These are phyloP conservation scores for Withania somnifera DNA, from an alignment of 305 asterid species.

Conservation along the genomic window DNA sequence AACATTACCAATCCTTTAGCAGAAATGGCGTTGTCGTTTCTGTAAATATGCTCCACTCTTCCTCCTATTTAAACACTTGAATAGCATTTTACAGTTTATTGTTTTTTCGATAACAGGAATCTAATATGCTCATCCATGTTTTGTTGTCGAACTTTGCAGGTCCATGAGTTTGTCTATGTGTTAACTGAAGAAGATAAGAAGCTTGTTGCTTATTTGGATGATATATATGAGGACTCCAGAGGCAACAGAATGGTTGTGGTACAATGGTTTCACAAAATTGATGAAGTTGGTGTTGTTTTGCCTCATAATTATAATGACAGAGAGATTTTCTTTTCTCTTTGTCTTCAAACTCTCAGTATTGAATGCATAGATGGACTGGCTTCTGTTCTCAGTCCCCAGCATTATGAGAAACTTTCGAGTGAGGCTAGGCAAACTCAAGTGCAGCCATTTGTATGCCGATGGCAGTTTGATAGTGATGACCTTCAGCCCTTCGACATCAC, in stretches of 20 bases:
- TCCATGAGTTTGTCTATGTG: slow-evolving; percentile 61
- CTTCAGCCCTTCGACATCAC: slow-evolving; percentile 57
- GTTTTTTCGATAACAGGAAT: background rate
- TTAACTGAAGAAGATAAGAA: slow-evolving; percentile 66
- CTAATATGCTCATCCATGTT: background rate
- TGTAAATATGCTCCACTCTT: slow-evolving; percentile 25
- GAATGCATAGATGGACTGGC: slow-evolving; percentile 94
- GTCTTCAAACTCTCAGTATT: slow-evolving; percentile 85
- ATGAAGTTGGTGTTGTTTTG: slow-evolving; percentile 87
- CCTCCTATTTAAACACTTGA: background rate
- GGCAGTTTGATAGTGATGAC: slow-evolving; percentile 56
- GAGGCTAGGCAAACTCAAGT: slow-evolving; percentile 29
- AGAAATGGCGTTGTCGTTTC: slow-evolving; percentile 61
- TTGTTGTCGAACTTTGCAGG: slow-evolving; percentile 25
- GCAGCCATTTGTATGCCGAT: slow-evolving; percentile 61
- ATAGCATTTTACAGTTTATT: background rate
- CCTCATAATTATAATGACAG: slow-evolving; percentile 65
- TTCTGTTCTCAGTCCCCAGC: slow-evolving; percentile 79
- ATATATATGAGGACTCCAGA: slow-evolving; percentile 66
- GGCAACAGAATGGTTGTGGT: slow-evolving; percentile 88
- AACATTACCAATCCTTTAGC: slow-evolving; percentile 51
- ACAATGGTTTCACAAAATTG: slow-evolving; percentile 94
- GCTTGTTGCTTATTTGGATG: slow-evolving; percentile 76
- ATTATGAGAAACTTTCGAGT: slow-evolving; percentile 35
- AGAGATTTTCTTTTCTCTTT: slow-evolving; percentile 89